Evolutionary conservation across 805 yeast genomes (phyloP).

Genomic region (Candida ovalis): DNA sequence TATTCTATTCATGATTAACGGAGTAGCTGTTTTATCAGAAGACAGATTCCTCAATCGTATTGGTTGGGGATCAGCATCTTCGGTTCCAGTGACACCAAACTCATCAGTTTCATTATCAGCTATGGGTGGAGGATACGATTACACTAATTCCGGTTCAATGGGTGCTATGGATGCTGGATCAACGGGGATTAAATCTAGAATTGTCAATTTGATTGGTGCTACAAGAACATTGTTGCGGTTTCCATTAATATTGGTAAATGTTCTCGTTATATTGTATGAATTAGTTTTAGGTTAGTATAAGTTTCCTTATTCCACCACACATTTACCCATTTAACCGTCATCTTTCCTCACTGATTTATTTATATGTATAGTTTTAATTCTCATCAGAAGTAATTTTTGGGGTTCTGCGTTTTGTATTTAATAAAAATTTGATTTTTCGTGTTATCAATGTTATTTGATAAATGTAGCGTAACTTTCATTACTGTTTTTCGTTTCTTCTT

Average conservation of each 20-base stretch:
- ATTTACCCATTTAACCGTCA: no score
- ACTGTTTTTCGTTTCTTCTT: no score
- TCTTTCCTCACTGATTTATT: no score
- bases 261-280: conserved; percentile 49
- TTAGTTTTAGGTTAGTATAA: conserved; percentile 41
- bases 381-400: neutral
- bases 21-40: conserved; percentile 56
- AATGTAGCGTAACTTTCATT: no score
- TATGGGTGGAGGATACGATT: conserved; percentile 19
- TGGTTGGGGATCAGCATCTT: conserved; percentile 40
- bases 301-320: neutral
- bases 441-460: no score
- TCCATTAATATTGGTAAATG: conserved; percentile 51
- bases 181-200: conserved; percentile 37
- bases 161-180: conserved; percentile 14
- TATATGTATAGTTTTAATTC: neutral
- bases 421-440: neutral
- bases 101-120: conserved; percentile 17
- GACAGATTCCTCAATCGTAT: conserved; percentile 50
- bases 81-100: conserved; percentile 20
- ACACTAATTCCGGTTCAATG: conserved; percentile 12
- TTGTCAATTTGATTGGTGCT: conserved; percentile 54
- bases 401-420: neutral
- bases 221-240: conserved; percentile 53
- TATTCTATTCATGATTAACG: conserved; percentile 48